Percentiles rank a stretch among this genome's conserved stretches.
Evolutionary conservation across 2,329 filamentous ascomycete species (phyloP).

Genomic region (Oidium heveae): DNA sequence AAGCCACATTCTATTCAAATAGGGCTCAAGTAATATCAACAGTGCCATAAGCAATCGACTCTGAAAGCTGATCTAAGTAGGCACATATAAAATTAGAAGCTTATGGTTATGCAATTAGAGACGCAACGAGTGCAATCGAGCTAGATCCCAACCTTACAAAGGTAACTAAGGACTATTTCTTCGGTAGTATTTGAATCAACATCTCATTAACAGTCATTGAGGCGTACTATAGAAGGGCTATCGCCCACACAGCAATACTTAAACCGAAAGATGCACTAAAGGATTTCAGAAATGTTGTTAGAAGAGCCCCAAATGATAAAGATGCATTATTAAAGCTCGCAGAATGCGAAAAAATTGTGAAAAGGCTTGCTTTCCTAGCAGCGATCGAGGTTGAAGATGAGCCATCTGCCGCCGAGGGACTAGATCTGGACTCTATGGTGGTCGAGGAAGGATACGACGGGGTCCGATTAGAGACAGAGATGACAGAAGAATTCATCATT

Average conservation of each 20-base stretch:
- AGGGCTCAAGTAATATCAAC: slow-evolving; percentile 49
- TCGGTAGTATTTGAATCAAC: neutral
- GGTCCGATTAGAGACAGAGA: slow-evolving; percentile 46
- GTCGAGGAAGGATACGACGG: slow-evolving; percentile 77
- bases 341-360: slow-evolving; percentile 87
- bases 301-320: slow-evolving; percentile 66
- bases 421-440: slow-evolving; percentile 65
- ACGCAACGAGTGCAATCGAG: slow-evolving; percentile 78
- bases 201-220: slow-evolving; percentile 14
- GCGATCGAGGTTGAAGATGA: slow-evolving; percentile 87
- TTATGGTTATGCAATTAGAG: slow-evolving; percentile 75
- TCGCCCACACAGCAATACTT: slow-evolving; percentile 77
- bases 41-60: slow-evolving; percentile 13
- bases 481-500: slow-evolving; percentile 92
- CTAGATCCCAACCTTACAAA: slow-evolving; percentile 74
- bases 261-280: slow-evolving; percentile 67
- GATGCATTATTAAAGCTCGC: slow-evolving; percentile 76
- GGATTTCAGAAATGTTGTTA: slow-evolving; percentile 80
- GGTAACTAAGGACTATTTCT: slow-evolving; percentile 22
- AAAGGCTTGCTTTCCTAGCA: slow-evolving; percentile 74
- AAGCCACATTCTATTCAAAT: slow-evolving; percentile 84
- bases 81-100: slow-evolving; percentile 88
- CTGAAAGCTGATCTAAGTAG: slow-evolving; percentile 31
- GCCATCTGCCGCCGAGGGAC: slow-evolving; percentile 70
- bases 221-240: slow-evolving; percentile 85